Percentiles rank a stretch among this genome's conserved stretches.
Evolutionary conservation across 306 rosid species (phyloP).

Genomic region (Oemleria cerasiformis): DNA sequence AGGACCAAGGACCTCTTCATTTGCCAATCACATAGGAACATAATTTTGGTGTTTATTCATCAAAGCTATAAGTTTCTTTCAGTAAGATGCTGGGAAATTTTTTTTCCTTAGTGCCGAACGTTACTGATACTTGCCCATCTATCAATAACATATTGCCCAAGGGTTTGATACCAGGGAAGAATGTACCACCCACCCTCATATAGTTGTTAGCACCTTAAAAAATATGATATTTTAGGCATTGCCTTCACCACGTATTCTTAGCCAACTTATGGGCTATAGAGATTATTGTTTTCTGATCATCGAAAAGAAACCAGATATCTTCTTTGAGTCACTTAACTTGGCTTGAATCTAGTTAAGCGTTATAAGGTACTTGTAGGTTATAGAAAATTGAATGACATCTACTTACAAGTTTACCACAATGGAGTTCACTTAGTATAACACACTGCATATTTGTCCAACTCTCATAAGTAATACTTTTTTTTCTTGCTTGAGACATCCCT

Average conservation of each 20-base stretch:
- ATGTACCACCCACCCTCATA: too few relatives aligned
- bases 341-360: neutral
- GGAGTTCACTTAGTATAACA: neutral
- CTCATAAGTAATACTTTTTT: neutral
- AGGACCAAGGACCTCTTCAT: slow-evolving; percentile 67
- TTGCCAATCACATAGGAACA: slow-evolving; percentile 16
- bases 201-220: neutral
- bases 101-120: neutral
- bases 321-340: neutral
- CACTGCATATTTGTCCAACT: neutral
- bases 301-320: neutral
- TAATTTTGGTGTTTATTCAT: neutral
- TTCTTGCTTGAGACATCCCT: neutral
- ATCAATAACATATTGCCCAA: neutral
- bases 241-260: neutral
- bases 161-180: neutral
- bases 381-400: neutral
- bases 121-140: neutral
- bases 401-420: neutral
- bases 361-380: neutral
- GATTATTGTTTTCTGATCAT: neutral
- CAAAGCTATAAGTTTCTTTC: neutral
- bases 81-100: neutral
- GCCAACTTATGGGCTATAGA: neutral
- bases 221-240: neutral